A percentile compares a stretch with the other conserved stretches of the same genome.
phyloP scores from a whole-genome alignment of 1,284 basidiomycete species.

The Vanrija humicola region DNA sequence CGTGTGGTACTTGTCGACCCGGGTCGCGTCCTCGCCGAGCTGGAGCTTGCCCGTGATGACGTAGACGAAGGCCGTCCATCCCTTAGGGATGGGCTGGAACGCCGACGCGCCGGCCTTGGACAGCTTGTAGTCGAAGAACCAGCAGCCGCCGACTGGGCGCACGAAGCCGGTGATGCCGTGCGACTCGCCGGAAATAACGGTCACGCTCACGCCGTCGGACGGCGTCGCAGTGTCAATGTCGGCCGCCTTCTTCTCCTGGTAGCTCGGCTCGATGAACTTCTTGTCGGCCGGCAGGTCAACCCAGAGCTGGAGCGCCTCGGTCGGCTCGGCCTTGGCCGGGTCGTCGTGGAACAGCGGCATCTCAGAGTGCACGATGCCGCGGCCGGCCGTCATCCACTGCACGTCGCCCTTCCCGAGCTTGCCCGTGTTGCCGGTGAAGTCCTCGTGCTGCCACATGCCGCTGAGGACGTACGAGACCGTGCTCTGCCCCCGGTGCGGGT shows the following conservation, averaged over 20 bases:
- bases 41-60: constrained; percentile 62
- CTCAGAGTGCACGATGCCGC: constrained; percentile 66
- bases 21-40: constrained; percentile 49
- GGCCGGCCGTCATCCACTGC: constrained; percentile 91
- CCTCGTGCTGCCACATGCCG: constrained; percentile 65
- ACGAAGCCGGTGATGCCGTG: constrained; percentile 82
- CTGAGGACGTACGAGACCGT: constrained; percentile 73
- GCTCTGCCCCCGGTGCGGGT: constrained; percentile 81
- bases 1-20: constrained; percentile 66
- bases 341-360: constrained; percentile 82
- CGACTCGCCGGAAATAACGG: constrained; percentile 83
- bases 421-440: constrained; percentile 83
- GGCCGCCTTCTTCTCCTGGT: constrained; percentile 52
- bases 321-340: constrained; percentile 18
- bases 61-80: constrained; percentile 80
- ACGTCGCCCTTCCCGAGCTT: constrained; percentile 75
- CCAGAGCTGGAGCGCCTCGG: constrained; percentile 83
- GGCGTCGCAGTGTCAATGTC: constrained; percentile 62
- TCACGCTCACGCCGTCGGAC: constrained; percentile 67
- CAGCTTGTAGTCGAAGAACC: constrained; percentile 83
- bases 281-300: constrained; percentile 81
- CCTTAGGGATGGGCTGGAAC: constrained; percentile 78
- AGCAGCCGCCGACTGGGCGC: constrained; percentile 82
- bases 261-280: constrained; percentile 67
- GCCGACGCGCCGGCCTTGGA: constrained; percentile 61